These are phyloP conservation scores for Aspergillus luchuensis DNA, from an alignment of 2,329 filamentous ascomycete species.

Conservation along the genomic window DNA sequence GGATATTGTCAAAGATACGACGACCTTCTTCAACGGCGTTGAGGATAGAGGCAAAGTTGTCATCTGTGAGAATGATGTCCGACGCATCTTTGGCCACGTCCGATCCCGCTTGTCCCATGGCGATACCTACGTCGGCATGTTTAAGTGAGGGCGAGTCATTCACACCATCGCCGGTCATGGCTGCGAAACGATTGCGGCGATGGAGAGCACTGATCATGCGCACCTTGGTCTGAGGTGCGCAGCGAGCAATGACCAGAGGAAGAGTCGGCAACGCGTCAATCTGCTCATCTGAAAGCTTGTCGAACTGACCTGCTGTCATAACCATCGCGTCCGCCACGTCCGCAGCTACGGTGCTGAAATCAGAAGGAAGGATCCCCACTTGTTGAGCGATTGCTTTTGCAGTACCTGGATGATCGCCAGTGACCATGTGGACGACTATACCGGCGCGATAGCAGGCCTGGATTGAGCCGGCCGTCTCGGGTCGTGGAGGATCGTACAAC, in stretches of 20 bases:
- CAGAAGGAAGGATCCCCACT: constrained; percentile 72
- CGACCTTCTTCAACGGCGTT: constrained; percentile 81
- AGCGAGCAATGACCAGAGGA: constrained; percentile 61
- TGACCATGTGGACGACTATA: constrained; percentile 81
- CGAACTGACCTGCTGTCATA: constrained; percentile 76
- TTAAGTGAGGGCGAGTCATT: constrained; percentile 84
- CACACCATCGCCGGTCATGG: constrained; percentile 88
- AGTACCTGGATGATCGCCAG: constrained; percentile 77
- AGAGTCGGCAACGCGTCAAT: constrained; percentile 63
- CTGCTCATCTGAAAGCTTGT: constrained; percentile 71
- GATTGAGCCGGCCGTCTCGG: constrained; percentile 74
- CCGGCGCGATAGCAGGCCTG: constrained; percentile 70
- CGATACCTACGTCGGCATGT: constrained; percentile 80
- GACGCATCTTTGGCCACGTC: constrained; percentile 76
- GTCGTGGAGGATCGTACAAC: constrained; percentile 82
- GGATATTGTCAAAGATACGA: constrained; percentile 85
- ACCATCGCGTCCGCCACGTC: constrained; percentile 67
- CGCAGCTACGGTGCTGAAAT: constrained; percentile 56
- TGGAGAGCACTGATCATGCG: constrained; percentile 73
- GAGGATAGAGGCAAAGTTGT: constrained; percentile 86
- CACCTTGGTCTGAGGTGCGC: constrained; percentile 68
- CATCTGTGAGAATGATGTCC: constrained; percentile 72
- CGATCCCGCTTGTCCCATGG: constrained; percentile 78
- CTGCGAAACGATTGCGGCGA: constrained; percentile 68
- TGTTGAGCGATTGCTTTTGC: constrained; percentile 78